Percentiles rank a stretch among this genome's conserved stretches.
Conservation (phyloP, 805 yeast species). For the Lipomyces sp. region DNA sequence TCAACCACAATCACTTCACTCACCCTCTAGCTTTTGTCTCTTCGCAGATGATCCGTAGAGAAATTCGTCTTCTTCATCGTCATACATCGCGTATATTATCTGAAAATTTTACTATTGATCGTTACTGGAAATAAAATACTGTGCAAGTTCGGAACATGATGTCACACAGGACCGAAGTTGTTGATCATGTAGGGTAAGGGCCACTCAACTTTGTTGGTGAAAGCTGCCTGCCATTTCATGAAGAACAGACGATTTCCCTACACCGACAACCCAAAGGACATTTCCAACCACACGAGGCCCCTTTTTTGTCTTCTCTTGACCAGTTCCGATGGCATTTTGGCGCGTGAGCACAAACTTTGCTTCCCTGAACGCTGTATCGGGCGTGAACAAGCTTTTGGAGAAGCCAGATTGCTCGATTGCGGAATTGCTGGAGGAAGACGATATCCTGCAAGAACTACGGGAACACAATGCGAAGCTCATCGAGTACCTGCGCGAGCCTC, state of each 20-base stretch:
- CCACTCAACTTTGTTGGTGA: background rate
- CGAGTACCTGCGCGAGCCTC: conserved; percentile 80
- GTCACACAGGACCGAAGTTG: background rate
- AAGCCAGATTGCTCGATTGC: conserved; percentile 50
- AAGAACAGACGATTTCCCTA: background rate
- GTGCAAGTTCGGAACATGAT: background rate
- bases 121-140: background rate
- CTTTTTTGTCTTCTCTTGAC: background rate
- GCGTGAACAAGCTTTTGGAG: conserved; percentile 48
- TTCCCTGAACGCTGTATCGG: conserved; percentile 53
- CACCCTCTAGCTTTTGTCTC: conserved; percentile 41
- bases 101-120: background rate
- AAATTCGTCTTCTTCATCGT: conserved; percentile 72
- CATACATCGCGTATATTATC: conserved; percentile 29
- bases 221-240: background rate
- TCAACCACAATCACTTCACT: conserved; percentile 6
- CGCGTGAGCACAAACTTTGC: conserved; percentile 53
- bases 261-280: background rate
- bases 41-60: conserved; percentile 57
- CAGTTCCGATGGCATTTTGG: conserved; percentile 58
- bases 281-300: background rate
- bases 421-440: conserved; percentile 74
- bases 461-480: conserved; percentile 75
- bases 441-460: conserved; percentile 70
- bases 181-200: background rate